phyloP scores from a whole-genome alignment of 208 protist species.

The Trypanosoma platydactyli region DNA sequence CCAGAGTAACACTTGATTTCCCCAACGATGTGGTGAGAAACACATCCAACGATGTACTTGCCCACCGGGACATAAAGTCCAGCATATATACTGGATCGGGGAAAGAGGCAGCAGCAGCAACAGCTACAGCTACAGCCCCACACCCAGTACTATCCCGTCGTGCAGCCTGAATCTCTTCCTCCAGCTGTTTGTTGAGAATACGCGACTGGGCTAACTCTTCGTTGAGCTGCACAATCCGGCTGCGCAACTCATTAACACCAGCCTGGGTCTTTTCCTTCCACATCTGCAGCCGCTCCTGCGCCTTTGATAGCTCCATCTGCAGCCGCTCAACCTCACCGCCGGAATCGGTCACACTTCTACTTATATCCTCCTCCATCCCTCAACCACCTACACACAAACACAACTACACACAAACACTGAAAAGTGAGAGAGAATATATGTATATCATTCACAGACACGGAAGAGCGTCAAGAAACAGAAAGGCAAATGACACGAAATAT shows the following conservation, averaged over 20 bases:
- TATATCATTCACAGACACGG: too few species aligned
- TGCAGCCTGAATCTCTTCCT: not conserved
- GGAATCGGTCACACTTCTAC: not conserved
- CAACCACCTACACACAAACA: conserved; percentile 10
- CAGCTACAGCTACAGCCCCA: not conserved
- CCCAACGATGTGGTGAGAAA: not conserved
- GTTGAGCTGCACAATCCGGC: conserved; percentile 60
- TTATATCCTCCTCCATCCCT: conserved; percentile 14
- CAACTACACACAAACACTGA: conserved; percentile 2
- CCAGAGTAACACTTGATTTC: conserved; percentile 13
- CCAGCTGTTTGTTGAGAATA: not conserved
- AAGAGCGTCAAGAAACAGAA: too few species aligned
- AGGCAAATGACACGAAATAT: not conserved
- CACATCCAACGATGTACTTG: not conserved
- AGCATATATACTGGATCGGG: not conserved
- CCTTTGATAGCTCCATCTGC: conserved; percentile 47
- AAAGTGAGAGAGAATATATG: conserved; percentile 15
- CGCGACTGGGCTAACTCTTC: conserved; percentile 31
- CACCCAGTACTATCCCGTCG: not conserved
- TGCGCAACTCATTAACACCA: conserved; percentile 72
- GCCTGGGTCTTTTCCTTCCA: conserved; percentile 82
- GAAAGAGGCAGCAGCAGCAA: not conserved
- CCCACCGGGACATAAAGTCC: conserved; percentile 8
- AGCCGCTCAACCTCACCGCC: conserved; percentile 34
- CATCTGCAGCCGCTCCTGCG: conserved; percentile 50